Conservation (phyloP, 139 green algal genomes). For the Micromonas pusilla region DNA sequence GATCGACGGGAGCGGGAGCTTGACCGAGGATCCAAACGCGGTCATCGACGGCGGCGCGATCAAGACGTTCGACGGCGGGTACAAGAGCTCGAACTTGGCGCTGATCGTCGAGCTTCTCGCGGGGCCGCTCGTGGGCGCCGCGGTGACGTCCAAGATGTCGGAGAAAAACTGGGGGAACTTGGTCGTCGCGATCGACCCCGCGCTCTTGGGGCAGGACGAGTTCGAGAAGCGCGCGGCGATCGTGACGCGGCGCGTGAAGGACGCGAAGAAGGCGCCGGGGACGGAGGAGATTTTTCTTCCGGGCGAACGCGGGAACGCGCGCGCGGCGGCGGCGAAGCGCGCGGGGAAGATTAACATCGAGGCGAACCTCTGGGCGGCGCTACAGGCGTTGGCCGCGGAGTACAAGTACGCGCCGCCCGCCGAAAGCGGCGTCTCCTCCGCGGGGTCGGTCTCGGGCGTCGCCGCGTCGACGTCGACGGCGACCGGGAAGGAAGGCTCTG, state of each 20-base stretch:
- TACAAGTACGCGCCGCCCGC: neutral
- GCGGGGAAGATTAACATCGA: constrained; percentile 49
- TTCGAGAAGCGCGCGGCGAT: constrained; percentile 29
- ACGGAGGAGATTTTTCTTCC: constrained; percentile 63
- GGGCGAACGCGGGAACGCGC: constrained; percentile 53
- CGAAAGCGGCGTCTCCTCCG: no score
- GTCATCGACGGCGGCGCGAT: constrained; percentile 62
- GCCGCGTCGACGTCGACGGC: neutral
- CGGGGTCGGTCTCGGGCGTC: neutral
- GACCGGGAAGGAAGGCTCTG: neutral
- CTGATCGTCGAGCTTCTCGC: constrained; percentile 72
- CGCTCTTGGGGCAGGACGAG: constrained; percentile 44
- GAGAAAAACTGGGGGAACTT: constrained; percentile 72
- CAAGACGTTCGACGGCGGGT: constrained; percentile 54
- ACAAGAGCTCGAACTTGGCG: constrained; percentile 63
- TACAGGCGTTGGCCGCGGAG: constrained; percentile 28
- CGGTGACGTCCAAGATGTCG: constrained; percentile 60
- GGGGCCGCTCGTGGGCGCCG: constrained; percentile 57
- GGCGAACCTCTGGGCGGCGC: constrained; percentile 44
- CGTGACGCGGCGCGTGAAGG: constrained; percentile 48
- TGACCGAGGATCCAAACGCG: constrained; percentile 58
- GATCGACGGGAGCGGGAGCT: constrained; percentile 45
- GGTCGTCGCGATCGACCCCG: constrained; percentile 58
- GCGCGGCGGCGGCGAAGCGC: constrained; percentile 31
- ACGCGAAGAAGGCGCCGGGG: constrained; percentile 42